These are phyloP conservation scores for Tolypocladium album DNA, from an alignment of 2,329 filamentous ascomycete species.

Conservation along the genomic window DNA sequence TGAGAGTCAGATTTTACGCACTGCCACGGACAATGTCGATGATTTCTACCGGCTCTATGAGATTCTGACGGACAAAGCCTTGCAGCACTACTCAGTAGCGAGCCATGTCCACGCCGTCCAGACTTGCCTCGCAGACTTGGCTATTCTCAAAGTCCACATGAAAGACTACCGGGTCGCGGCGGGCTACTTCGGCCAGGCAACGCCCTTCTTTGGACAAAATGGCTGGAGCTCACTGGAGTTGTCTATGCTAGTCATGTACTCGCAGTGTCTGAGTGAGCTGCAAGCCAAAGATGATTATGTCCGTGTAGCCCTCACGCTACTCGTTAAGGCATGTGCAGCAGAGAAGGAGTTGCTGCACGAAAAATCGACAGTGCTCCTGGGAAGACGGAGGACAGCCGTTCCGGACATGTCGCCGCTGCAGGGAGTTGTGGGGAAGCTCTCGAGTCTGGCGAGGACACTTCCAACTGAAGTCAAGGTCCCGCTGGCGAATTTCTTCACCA, in stretches of 20 bases:
- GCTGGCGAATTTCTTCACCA: constrained; percentile 63
- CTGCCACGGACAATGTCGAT: constrained; percentile 49
- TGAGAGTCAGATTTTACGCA: constrained; percentile 41
- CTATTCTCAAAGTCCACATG: constrained; percentile 68
- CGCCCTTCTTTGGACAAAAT: constrained; percentile 66
- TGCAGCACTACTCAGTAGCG: constrained; percentile 73
- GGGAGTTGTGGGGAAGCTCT: constrained; percentile 36
- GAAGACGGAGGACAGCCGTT: constrained; percentile 3
- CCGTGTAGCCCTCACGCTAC: constrained; percentile 60
- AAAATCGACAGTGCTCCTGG: constrained; percentile 13
- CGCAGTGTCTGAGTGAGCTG: constrained; percentile 68
- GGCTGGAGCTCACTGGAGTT: constrained; percentile 74
- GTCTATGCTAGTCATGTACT: constrained; percentile 77
- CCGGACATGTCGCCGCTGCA: constrained; percentile 28
- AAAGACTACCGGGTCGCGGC: constrained; percentile 65
- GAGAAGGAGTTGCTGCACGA: constrained; percentile 38
- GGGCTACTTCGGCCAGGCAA: constrained; percentile 66
- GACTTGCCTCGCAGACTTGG: constrained; percentile 72
- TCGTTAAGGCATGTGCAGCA: constrained; percentile 53
- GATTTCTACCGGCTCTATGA: constrained; percentile 61
- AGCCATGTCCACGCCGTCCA: constrained; percentile 70
- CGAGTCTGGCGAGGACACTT: constrained; percentile 32
- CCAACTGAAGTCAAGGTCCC: constrained; percentile 54
- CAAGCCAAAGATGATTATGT: constrained; percentile 71
- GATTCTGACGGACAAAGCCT: constrained; percentile 71